Evolutionary conservation across 108 stramenopile species (phyloP), one percentile per base, ranked within the genome.

Genomic region (Cyclostephanos tholiformis): DNA sequence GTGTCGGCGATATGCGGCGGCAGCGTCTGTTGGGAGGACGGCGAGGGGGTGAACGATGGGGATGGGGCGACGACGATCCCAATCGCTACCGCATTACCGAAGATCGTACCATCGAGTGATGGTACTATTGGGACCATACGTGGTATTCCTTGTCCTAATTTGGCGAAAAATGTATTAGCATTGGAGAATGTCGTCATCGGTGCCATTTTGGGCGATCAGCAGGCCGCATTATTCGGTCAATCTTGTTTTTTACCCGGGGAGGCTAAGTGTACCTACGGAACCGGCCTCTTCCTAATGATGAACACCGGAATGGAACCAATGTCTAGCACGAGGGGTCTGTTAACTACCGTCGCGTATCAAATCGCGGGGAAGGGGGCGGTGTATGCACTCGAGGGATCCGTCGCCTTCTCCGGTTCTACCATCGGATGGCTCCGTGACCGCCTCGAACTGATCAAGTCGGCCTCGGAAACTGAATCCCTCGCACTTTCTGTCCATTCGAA

Each of bases 401-500:
- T 99, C 12, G 91, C 93, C 19, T 93, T 94, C 68, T 88, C 89
- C n/a, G 99, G 98, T 16, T 87, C 87, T 30, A 90, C 96, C 29
- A 89, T 99, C 39, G 96, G 98, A 84, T 98, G 99, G 99, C 81
- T 98, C 17, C 86, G 98, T 25, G 99, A 99, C 83, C 97, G 96
- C 69, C 79, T 99, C 2, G 66, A 85, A 61, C 81, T 99, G 27
- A 92, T 99, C 61, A 16, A 78, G 17, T 64, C 78, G 32, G 93
- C 96, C 12, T 63, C 95, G 12, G 98, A 98, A 60, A 85, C 91
- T 29, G 96, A 98, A 84, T 75, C 68, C 10, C 69, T 95, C 44
- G 99, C 99, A 1, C 65, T 44, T 8, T 63, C 67, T 1, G 87
- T 87, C 58, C 69, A 71, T 16, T 73, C 77, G 52, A 96, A 91